Base-by-base conservation (phyloP, 305 asterid species). In the Lippia alba region DNA sequence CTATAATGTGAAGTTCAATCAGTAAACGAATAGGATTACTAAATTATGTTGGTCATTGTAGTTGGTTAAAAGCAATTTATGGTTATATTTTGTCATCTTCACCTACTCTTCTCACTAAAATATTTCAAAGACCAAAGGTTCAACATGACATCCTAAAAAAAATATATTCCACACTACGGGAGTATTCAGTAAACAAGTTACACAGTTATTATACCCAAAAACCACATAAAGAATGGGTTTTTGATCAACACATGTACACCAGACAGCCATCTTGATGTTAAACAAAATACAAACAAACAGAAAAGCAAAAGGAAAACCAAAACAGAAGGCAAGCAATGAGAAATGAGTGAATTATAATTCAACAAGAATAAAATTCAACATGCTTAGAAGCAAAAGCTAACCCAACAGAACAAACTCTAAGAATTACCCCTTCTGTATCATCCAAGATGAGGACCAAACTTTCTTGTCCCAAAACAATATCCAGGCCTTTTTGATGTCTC, bases 391-490 rank as follows among this genome's bases (percentile, higher is more conserved):
- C 24, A 36, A 24, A 18, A 24, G 56, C 45, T 19, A 24, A 24
- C 20, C 67, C 60, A 56, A 67, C 18, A 19, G 17, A 41, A 65
- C 44, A 57, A 12, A 9, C 15, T 48, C 11, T 2, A 40, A 64
- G 33, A 60, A 70, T 76, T 84, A 94, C 99, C 83, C 65, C 79
- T 81, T 94, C 97, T 54, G 96, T 94, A 74, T 94, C 97, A 74
- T 94, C 99, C 55, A 91, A 97, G 75, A 94, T 94, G 80, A 94
- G 64, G 49, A 86, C 97, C 56, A 91, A 88, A 69, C 87, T 91
- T 83, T 90, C 97, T 78, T 87, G 90, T 69, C 97, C 97, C 83
- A 91, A 54, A 84, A 94, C 92, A 67, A 94, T 75, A 81, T 94
- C 97, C 20, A 94, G 97, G 36, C 97, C 97, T 76, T 94, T 94